Percentiles rank a stretch among this genome's conserved stretches.
Conservation (phyloP, 495 filamentous ascomycete genomes). For the Aspergillus ostianus region DNA sequence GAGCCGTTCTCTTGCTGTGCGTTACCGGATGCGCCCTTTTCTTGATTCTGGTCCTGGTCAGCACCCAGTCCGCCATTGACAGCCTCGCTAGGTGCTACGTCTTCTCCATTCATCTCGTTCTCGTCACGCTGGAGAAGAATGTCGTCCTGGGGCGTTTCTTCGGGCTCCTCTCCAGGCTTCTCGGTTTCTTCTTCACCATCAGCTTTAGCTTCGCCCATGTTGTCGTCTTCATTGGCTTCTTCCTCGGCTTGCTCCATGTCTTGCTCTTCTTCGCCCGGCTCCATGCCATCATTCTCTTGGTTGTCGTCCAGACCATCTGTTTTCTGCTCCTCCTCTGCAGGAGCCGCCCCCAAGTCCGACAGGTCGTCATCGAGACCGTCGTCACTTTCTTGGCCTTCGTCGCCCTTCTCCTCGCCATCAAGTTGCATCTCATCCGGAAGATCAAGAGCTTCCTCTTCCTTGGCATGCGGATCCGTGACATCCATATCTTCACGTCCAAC, state of each 20-base stretch:
- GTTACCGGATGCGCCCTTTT: conserved; percentile 68
- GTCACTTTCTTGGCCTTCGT: conserved; percentile 62
- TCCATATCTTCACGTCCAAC: conserved; percentile 59
- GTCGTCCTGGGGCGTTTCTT: conserved; percentile 44
- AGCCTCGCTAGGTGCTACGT: conserved; percentile 50
- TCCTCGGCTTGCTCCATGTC: conserved; percentile 43
- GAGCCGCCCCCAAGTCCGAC: conserved; percentile 61
- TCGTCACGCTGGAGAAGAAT: conserved; percentile 43
- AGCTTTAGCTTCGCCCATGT: conserved; percentile 27
- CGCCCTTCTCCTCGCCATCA: conserved; percentile 63
- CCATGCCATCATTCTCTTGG: conserved; percentile 31
- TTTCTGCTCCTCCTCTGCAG: conserved; percentile 38
- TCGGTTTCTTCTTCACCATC: conserved; percentile 55
- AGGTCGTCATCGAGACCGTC: conserved; percentile 69
- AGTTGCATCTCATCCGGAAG: conserved; percentile 69
- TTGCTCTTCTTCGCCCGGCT: conserved; percentile 25
- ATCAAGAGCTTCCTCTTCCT: conserved; percentile 67
- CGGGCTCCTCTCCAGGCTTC: conserved; percentile 50
- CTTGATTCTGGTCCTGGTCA: conserved; percentile 54
- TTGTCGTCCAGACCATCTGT: conserved; percentile 30
- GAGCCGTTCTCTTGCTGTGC: conserved; percentile 51
- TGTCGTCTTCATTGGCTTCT: conserved; percentile 38
- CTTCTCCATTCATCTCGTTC: conserved; percentile 43
- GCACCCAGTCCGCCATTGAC: conserved; percentile 42
- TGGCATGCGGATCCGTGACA: conserved; percentile 66